A percentile compares a stretch with the other conserved stretches of the same genome.
Conservation (phyloP, 2,329 filamentous ascomycete species). For the Kalaharituber pfeilii region DNA sequence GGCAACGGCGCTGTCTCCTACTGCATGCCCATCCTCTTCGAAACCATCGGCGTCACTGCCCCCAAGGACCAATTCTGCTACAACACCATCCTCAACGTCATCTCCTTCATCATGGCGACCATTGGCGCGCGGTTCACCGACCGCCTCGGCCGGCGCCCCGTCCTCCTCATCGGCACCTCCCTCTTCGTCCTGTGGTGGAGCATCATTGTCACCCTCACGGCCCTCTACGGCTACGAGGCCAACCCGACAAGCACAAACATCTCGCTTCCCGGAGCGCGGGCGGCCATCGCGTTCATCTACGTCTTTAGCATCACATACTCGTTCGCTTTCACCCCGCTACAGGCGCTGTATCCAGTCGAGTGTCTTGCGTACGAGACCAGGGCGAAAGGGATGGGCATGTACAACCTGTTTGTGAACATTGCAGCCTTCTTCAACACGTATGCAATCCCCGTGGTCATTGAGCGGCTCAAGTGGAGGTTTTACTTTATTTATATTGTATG, state of each 20-base stretch:
- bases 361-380: constrained; percentile 32
- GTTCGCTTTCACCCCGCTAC: constrained; percentile 32
- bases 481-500: constrained; percentile 33
- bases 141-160: constrained; percentile 30
- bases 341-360: constrained; percentile 34
- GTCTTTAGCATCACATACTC: constrained; percentile 27
- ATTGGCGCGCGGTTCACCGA: constrained; percentile 26
- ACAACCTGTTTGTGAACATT: constrained; percentile 32
- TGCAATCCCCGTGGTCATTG: constrained; percentile 33
- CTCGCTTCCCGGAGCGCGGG: constrained; percentile 16
- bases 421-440: constrained; percentile 33
- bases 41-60: constrained; percentile 27
- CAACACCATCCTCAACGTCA: constrained; percentile 24
- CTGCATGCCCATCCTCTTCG: constrained; percentile 28
- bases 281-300: constrained; percentile 31
- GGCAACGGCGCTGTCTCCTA: constrained; percentile 23
- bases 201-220: constrained; percentile 30
- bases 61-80: constrained; percentile 24
- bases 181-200: constrained; percentile 29
- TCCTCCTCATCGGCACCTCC: constrained; percentile 30
- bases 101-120: constrained; percentile 25
- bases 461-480: constrained; percentile 37
- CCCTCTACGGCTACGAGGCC: constrained; percentile 24
- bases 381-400: constrained; percentile 35
- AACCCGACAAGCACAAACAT: constrained; percentile 24